phyloP scores from a whole-genome alignment of 805 yeast genomes.

The Ogataea allantospora region DNA sequence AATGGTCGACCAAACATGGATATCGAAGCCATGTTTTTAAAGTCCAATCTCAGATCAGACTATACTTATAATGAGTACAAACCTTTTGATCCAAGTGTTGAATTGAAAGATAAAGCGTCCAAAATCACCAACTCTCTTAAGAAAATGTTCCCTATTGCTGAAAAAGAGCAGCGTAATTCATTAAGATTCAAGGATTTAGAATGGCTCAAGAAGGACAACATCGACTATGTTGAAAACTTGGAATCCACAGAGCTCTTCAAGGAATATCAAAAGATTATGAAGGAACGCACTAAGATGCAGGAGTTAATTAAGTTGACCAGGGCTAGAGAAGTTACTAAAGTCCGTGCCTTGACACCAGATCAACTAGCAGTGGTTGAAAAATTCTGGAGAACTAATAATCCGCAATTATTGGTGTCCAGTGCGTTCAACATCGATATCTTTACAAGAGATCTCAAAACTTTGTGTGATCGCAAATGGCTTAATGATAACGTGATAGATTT shows the following conservation, averaged over 20 bases:
- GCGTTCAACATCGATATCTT: constrained; percentile 56
- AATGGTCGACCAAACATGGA: constrained; percentile 5
- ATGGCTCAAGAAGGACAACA: constrained; percentile 32
- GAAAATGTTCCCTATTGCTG: constrained; percentile 14
- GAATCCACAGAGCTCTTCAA: constrained; percentile 35
- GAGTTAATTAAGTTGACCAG: constrained; percentile 36
- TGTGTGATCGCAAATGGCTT: constrained; percentile 74
- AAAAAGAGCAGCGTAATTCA: constrained; percentile 12
- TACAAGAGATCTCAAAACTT: constrained; percentile 66
- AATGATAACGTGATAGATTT: constrained; percentile 90
- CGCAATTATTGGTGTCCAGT: constrained; percentile 30
- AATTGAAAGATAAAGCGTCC: constrained; percentile 6
- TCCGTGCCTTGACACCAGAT: constrained; percentile 31
- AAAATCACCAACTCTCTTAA: constrained; percentile 14
- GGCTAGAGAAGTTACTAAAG: constrained; percentile 34
- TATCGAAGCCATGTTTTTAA: constrained; percentile 10
- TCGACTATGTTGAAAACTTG: constrained; percentile 31
- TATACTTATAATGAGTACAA: constrained; percentile 2
- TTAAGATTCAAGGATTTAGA: constrained; percentile 30
- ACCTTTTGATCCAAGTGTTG: constrained; percentile 3
- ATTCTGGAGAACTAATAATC: constrained; percentile 32
- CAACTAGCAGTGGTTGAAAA: constrained; percentile 36
- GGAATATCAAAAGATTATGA: constrained; percentile 43
- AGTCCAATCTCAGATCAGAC: constrained; percentile 8
- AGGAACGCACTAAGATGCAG: constrained; percentile 40